Base-by-base conservation (phyloP, 108 stramenopile species). In the Schizochytrium sp. region DNA sequence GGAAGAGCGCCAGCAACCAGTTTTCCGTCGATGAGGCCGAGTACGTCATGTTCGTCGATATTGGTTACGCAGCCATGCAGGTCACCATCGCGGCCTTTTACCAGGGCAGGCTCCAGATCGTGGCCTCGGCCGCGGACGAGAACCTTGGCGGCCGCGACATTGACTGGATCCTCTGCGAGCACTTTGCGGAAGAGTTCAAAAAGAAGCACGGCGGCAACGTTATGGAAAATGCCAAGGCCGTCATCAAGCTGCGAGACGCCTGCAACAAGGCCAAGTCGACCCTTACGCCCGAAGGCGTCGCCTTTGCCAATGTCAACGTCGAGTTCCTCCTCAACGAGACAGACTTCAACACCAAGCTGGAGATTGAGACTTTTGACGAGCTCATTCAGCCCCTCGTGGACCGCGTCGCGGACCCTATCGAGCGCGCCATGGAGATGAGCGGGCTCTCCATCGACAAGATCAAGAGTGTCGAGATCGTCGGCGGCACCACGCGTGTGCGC, bases 201-300 rank as follows among this genome's bases (percentile, higher is more conserved):
- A 95, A 94, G 72, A 97, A 98, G 91, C 95, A 94, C 89, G 93
- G 94, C 60, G 91, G 95, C 58, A 96, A 96, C 76, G 96, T 96
- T 43, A 93, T 94, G 90, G 91, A 93, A 5, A 92, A 92, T 87
- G 93, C 93, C 55, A 98, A 98, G 95, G 94, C 97, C 25, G 87
- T 95, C 91, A 88, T 98, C 89, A 99, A 99, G 94, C 90, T 99
- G 28, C 88, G 96, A 51, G 95, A 92, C 12, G 97, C 97, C 0
- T 98, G 97, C 28, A 98, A 99, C 92, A 96, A 97, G 93, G 98
- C 97, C 45, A 98, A 98, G 93, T 97, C 98, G 95, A 98, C 97
- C n/a, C 93, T 99, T 16, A 95, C 95, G 72, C 99, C 99, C 0
- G 88, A 94, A 63, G 99, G 99, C 44, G 99, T 99, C 23, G 95